phyloP scores from a whole-genome alignment of 768 basidiomycete genomes.

The Mycena pura region DNA sequence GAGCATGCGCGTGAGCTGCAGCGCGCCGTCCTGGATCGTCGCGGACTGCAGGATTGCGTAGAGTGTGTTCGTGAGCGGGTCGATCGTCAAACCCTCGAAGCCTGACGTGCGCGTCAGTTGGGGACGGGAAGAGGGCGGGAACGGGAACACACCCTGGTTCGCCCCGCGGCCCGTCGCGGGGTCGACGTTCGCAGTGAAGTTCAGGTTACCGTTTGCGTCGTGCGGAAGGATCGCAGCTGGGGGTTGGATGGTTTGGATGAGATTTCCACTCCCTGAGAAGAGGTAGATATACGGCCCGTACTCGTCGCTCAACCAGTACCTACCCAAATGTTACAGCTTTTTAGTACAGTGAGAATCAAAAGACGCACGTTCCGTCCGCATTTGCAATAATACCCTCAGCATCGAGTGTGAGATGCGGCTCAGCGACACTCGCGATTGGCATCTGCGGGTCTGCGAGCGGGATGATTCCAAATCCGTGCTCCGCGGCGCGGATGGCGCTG shows the following conservation, averaged over 20 bases:
- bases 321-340: slow-evolving; percentile 26
- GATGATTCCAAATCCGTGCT: slow-evolving; percentile 36
- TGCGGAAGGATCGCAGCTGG: slow-evolving; percentile 62
- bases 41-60: slow-evolving; percentile 72
- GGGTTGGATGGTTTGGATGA: slow-evolving; percentile 65
- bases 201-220: slow-evolving; percentile 47
- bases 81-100: slow-evolving; percentile 65
- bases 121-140: not conserved
- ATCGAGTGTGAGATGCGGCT: slow-evolving; percentile 60
- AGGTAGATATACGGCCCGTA: slow-evolving; percentile 73
- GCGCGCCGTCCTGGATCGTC: slow-evolving; percentile 68
- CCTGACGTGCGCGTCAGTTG: slow-evolving; percentile 39
- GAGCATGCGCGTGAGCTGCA: slow-evolving; percentile 61
- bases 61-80: slow-evolving; percentile 52
- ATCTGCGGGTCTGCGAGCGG: slow-evolving; percentile 50
- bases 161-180: slow-evolving; percentile 59
- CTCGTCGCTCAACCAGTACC: slow-evolving; percentile 73
- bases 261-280: slow-evolving; percentile 50
- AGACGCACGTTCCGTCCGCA: slow-evolving; percentile 60
- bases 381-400: slow-evolving; percentile 65
- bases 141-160: slow-evolving; percentile 61
- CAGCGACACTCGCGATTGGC: slow-evolving; percentile 49
- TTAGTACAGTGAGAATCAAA: not conserved
- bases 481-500: slow-evolving; percentile 48
- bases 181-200: slow-evolving; percentile 57